Conservation (phyloP, 257 asterid genomes). For the Solanum phureja region DNA sequence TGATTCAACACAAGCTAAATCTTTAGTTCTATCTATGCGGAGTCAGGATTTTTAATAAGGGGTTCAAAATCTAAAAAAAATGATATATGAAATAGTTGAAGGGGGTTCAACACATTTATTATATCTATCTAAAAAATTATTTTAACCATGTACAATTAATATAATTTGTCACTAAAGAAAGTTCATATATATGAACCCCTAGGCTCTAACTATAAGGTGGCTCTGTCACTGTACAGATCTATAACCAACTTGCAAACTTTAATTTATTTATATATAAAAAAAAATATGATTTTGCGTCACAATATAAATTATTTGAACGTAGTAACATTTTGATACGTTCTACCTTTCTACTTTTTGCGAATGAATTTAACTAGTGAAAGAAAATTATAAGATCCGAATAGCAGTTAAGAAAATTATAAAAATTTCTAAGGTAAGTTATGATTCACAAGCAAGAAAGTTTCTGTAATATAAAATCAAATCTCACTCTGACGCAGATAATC, state of each 20-base stretch:
- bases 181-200: too few species aligned
- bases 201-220: too few species aligned
- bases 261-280: not conserved
- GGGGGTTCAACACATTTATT: fast-evolving
- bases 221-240: not conserved
- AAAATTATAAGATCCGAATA: not conserved
- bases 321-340: not conserved
- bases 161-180: too few species aligned
- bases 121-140: too few species aligned
- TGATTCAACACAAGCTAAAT: not conserved
- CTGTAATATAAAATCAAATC: not conserved
- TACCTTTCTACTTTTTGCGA: too few species aligned
- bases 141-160: too few species aligned
- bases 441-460: not conserved
- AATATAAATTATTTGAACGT: not conserved
- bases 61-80: too few species aligned
- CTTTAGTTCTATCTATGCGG: too few species aligned
- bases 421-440: not conserved
- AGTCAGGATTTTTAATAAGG: fast-evolving
- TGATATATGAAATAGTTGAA: too few species aligned
- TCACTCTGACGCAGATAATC: not conserved
- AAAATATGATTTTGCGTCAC: not conserved
- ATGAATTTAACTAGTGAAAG: too few species aligned
- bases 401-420: too few species aligned
- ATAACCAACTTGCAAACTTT: not conserved